phyloP scores from a whole-genome alignment of 2,329 filamentous ascomycete genomes.

The Diaporthe eres region DNA sequence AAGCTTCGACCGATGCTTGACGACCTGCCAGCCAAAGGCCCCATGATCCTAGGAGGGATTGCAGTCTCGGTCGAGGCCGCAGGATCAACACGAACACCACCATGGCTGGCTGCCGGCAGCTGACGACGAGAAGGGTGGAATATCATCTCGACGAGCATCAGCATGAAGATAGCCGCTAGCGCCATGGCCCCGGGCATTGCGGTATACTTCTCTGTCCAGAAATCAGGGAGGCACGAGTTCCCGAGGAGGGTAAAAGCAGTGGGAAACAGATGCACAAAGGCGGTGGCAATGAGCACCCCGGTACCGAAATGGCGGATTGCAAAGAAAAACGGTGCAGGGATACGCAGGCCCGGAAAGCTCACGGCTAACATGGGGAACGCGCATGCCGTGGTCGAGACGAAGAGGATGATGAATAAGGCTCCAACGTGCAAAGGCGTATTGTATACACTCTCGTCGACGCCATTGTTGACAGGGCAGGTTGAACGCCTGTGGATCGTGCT shows the following conservation, averaged over 20 bases:
- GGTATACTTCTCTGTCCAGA: conserved; percentile 4
- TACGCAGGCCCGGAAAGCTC: background rate
- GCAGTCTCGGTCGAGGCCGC: background rate
- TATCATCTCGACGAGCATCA: conserved; percentile 14
- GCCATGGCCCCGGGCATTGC: conserved; percentile 16
- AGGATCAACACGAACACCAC: background rate
- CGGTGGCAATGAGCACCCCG: conserved; percentile 13
- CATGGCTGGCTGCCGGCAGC: background rate
- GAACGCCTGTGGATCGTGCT: background rate
- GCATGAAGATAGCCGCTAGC: conserved; percentile 3
- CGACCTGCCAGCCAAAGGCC: conserved; percentile 7
- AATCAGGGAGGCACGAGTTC: background rate
- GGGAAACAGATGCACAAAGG: conserved; percentile 10
- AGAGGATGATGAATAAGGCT: conserved; percentile 14
- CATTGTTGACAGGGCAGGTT: conserved; percentile 11
- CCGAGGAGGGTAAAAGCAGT: conserved; percentile 15
- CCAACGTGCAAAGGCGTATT: conserved; percentile 9
- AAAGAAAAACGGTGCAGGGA: background rate
- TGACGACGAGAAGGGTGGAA: conserved; percentile 3
- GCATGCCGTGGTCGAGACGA: conserved; percentile 9
- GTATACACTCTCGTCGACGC: conserved; percentile 1
- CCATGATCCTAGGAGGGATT: background rate
- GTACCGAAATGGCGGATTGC: conserved; percentile 14
- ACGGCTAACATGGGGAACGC: conserved; percentile 12
- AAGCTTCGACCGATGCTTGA: conserved; percentile 6